Base-by-base conservation (phyloP, 805 yeast species). In the Wickerhamomyces chaumierensis region DNA sequence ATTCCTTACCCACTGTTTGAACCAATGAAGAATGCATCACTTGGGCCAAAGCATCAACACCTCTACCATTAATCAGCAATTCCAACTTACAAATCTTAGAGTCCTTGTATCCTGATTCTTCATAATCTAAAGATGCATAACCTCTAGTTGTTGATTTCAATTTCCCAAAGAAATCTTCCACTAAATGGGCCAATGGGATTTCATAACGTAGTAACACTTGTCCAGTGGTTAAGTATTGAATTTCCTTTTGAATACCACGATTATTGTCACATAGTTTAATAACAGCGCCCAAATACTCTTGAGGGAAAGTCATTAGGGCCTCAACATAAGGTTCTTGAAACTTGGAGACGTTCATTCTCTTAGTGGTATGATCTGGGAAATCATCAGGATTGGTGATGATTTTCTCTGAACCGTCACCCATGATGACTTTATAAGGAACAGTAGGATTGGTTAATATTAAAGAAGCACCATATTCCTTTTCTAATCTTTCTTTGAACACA, bases 131-230 rank as follows among this genome's bases (percentile, higher is more conserved):
- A 1, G 96, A 84, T 0, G 95, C 97, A 60, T 84, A 90, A 1
- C 98, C 98, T 52, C 78, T 75, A 0, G 97, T 85, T 1, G 77
- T 71, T 2, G 96, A 88, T 56, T 90, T 90, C 42, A 90, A 66
- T 55, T 83, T 85, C 2, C 97, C 97, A 58, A 92, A 88, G 57
- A 90, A 90, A 60, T 92, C 96, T 53, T 90, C 96, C 5, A 92
- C 95, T 28, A 90, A 63, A 52, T 86, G 94, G 0, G 94, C 81
- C 37, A 92, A 68, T 2, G 98, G 97, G 5, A 90, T 60, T 42
- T 77, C 74, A 58, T 87, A 92, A 49, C 78, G 81, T 48, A 88
- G 58, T 39, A 85, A 58, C 0, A 84, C 90, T 58, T 90, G 96
- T 2, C 87, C 90, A 2, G 85, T 76, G 18, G 77, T 72, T 33